Percentiles rank a stretch among this genome's conserved stretches.
phyloP scores from a whole-genome alignment of 2,329 filamentous ascomycete species.

The Talaromyces islandicus region DNA sequence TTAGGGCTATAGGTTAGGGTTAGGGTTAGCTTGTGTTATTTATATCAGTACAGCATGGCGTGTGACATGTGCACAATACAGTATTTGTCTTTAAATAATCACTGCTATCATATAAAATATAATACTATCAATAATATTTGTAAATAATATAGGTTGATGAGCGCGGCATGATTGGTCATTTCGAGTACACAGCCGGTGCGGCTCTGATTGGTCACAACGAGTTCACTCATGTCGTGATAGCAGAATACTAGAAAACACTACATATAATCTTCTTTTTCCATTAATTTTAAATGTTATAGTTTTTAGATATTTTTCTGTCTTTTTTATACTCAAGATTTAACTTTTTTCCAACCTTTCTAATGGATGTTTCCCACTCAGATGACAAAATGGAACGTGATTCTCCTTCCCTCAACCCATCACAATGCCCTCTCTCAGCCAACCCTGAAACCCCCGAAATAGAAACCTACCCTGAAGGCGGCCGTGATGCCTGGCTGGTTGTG shows the following conservation, averaged over 20 bases:
- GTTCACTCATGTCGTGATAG: neutral
- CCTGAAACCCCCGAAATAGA: neutral
- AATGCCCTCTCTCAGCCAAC: neutral
- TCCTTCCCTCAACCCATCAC: neutral
- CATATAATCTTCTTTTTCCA: neutral
- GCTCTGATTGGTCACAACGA: neutral
- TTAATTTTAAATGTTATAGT: too few relatives aligned
- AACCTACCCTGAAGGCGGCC: constrained; percentile 19
- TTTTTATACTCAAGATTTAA: neutral
- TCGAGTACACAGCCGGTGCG: neutral
- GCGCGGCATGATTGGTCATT: neutral
- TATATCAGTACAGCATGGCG: too few relatives aligned
- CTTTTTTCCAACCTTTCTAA: neutral
- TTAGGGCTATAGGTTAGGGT: too few relatives aligned
- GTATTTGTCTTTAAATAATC: neutral
- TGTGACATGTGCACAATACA: neutral
- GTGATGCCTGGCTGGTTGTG: constrained; percentile 21
- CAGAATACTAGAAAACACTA: neutral
- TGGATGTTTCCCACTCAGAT: neutral
- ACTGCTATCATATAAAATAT: neutral
- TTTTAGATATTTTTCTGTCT: neutral
- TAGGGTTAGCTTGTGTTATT: too few relatives aligned
- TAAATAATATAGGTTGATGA: neutral
- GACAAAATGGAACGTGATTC: neutral
- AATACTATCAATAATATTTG: neutral